phyloP scores from a whole-genome alignment of 2,329 filamentous ascomycete genomes.

The Cladophialophora bantiana region DNA sequence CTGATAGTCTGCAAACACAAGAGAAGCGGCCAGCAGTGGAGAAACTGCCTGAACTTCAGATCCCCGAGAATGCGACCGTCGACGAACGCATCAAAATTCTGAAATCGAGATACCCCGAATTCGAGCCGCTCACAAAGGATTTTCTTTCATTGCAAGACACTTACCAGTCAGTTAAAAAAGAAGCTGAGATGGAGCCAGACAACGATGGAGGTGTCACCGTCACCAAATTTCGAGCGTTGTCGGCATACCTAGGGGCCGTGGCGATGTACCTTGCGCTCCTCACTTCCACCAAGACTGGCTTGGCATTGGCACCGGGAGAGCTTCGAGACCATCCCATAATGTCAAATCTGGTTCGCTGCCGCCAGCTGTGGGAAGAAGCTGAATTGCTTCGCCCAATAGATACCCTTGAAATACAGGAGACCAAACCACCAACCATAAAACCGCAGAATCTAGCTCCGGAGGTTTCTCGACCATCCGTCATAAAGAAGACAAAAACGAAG shows the following conservation, averaged over 20 bases:
- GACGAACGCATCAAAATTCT: conserved; percentile 79
- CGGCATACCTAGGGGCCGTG: conserved; percentile 84
- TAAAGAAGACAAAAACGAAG: conserved; percentile 56
- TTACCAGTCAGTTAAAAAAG: conserved; percentile 64
- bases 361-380: conserved; percentile 79
- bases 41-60: conserved; percentile 80
- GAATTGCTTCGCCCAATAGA: conserved; percentile 62
- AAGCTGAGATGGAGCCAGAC: conserved; percentile 55
- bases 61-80: conserved; percentile 77
- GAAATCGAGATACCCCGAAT: conserved; percentile 85
- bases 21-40: conserved; percentile 69
- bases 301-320: conserved; percentile 75
- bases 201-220: conserved; percentile 59
- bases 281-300: conserved; percentile 72
- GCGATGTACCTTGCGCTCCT: conserved; percentile 94
- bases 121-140: conserved; percentile 83
- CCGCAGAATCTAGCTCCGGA: conserved; percentile 43
- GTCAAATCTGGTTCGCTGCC: conserved; percentile 79
- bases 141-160: conserved; percentile 72
- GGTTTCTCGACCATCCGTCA: conserved; percentile 47
- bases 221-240: conserved; percentile 79
- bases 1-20: conserved; percentile 55
- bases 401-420: conserved; percentile 49
- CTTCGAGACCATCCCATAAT: conserved; percentile 91
- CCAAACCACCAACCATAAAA: conserved; percentile 30